Percentiles rank a stretch among this genome's conserved stretches.
phyloP scores from a whole-genome alignment of 768 basidiomycete species.

The Auriscalpium vulgare region DNA sequence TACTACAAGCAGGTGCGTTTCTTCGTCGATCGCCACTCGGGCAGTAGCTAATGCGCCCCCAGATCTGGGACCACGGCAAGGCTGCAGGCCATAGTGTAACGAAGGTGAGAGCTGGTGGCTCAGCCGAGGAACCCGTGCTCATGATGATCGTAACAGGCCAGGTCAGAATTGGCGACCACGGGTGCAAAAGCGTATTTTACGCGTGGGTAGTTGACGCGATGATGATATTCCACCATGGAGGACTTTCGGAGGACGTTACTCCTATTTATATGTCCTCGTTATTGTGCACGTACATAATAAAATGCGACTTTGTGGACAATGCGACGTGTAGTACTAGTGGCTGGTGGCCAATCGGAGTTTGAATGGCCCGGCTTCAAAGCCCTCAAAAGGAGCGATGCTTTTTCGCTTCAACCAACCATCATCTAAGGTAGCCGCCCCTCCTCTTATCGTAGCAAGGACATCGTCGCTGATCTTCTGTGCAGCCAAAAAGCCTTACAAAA shows the following conservation, averaged over 20 bases:
- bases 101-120: conserved; percentile 43
- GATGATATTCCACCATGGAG: no score
- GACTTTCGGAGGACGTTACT: no score
- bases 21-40: conserved; percentile 7
- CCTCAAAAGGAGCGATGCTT: conserved; percentile 15
- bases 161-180: conserved; percentile 72
- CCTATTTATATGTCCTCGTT: background rate
- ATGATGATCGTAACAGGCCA: conserved; percentile 47
- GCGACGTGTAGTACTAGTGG: background rate
- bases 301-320: background rate
- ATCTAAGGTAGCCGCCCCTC: conserved; percentile 41
- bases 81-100: conserved; percentile 84
- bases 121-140: conserved; percentile 3
- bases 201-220: conserved; percentile 45
- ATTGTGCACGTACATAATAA: no score
- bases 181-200: conserved; percentile 87
- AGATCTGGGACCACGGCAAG: conserved; percentile 75
- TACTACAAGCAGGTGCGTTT: conserved; percentile 68
- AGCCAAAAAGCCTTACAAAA: conserved; percentile 42
- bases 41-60: conserved; percentile 2
- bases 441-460: conserved; percentile 10
- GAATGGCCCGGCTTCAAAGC: conserved; percentile 17
- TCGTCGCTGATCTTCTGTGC: conserved; percentile 19
- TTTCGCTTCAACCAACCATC: conserved; percentile 59
- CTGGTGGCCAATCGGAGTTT: conserved; percentile 30